Conservation (phyloP, 2,329 filamentous ascomycete species). For the Clonostachys byssicola region DNA sequence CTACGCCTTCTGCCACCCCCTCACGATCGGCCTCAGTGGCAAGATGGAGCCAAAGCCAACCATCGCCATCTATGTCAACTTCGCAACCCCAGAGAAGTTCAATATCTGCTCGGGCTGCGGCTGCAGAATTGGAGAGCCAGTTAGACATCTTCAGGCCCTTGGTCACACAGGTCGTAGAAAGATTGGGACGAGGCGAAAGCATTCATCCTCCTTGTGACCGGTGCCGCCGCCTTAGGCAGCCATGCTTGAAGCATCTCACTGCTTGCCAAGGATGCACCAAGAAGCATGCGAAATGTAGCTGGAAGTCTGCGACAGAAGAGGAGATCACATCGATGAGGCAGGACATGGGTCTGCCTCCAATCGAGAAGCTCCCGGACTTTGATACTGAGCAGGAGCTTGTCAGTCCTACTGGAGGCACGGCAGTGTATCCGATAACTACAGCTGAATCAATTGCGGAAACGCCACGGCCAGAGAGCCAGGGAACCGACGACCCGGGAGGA, state of each 20-base stretch:
- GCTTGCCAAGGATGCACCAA: constrained; percentile 85
- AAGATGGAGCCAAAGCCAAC: constrained; percentile 13
- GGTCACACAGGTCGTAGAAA: constrained; percentile 74
- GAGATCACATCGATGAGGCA: constrained; percentile 41
- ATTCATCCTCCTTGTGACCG: constrained; percentile 83
- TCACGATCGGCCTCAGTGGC: constrained; percentile 9
- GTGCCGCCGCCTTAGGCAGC: constrained; percentile 73
- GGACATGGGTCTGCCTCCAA: constrained; percentile 9
- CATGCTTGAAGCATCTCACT: constrained; percentile 81
- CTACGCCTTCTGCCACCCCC: constrained; percentile 10
- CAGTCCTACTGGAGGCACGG: too few relatives aligned
- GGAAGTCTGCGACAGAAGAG: constrained; percentile 75
- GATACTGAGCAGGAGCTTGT: too few relatives aligned
- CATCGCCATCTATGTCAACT: constrained; percentile 15
- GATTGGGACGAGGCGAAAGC: constrained; percentile 65
- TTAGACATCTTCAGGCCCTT: constrained; percentile 38
- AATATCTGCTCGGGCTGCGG: constrained; percentile 3
- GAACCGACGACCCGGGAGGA: not conserved
- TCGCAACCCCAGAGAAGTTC: constrained; percentile 8
- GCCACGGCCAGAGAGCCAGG: not conserved
- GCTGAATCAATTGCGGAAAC: too few relatives aligned
- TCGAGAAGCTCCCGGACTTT: too few relatives aligned
- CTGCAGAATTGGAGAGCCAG: constrained; percentile 13
- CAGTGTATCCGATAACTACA: too few relatives aligned
- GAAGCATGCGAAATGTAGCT: constrained; percentile 85